phyloP scores from a whole-genome alignment of 371 early-diverging fungal species.

The Lichtheimia corymbifera region DNA sequence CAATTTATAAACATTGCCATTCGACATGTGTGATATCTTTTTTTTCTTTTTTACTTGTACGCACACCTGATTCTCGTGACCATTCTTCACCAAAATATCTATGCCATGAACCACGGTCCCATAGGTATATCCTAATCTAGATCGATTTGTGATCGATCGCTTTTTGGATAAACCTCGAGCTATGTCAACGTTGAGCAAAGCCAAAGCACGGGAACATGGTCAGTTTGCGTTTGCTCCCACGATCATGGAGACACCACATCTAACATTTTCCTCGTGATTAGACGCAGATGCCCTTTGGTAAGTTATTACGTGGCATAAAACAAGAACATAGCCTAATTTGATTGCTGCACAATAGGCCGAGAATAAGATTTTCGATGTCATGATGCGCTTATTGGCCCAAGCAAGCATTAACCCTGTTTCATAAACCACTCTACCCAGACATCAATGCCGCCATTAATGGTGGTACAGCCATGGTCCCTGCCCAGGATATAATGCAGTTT shows the following conservation, averaged over 20 bases:
- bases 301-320: background rate
- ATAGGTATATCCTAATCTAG: slow-evolving; percentile 1
- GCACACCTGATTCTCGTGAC: background rate
- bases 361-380: background rate
- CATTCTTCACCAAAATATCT: slow-evolving; percentile 6
- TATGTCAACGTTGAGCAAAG: slow-evolving; percentile 7
- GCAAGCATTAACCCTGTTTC: background rate
- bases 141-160: slow-evolving; percentile 15
- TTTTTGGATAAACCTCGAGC: slow-evolving; percentile 8
- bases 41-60: too few species aligned
- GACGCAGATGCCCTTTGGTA: slow-evolving; percentile 3
- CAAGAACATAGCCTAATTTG: background rate
- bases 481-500: slow-evolving; percentile 2
- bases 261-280: background rate
- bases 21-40: too few species aligned
- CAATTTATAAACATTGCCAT: too few species aligned
- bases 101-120: slow-evolving; percentile 10
- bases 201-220: slow-evolving; percentile 9
- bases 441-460: background rate
- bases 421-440: background rate
- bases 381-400: background rate
- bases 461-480: background rate
- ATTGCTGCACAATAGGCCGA: slow-evolving; percentile 2
- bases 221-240: slow-evolving; percentile 13
- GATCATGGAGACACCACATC: background rate